These are phyloP conservation scores for Fusarium subglutinans DNA, from an alignment of 2,329 filamentous ascomycete species.

Conservation along the genomic window DNA sequence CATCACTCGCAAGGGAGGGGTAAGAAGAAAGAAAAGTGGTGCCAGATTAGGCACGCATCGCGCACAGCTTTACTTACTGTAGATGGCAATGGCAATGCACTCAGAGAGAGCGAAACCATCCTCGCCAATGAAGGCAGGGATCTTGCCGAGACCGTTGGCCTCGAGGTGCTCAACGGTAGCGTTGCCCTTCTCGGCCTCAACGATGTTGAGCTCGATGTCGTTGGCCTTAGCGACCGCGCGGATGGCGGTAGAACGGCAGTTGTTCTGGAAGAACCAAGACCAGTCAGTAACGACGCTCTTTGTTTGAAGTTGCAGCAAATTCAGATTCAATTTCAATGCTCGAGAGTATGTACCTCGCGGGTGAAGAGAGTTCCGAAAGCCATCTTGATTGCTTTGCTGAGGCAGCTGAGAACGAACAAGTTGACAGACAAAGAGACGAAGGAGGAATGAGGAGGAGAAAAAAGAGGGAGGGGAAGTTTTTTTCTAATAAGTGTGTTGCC, in stretches of 20 bases:
- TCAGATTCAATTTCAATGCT: slow-evolving; percentile 26
- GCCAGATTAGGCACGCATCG: slow-evolving; percentile 8
- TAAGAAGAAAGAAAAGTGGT: slow-evolving; percentile 43
- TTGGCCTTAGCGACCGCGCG: slow-evolving; percentile 97
- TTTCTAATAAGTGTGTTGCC: slow-evolving; percentile 47
- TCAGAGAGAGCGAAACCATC: slow-evolving; percentile 93
- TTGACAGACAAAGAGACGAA: slow-evolving; percentile 36
- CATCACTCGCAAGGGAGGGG: slow-evolving; percentile 63
- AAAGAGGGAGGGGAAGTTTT: slow-evolving; percentile 46
- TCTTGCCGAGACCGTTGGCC: slow-evolving; percentile 87
- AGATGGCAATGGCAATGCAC: slow-evolving; percentile 95
- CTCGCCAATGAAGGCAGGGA: slow-evolving; percentile 90
- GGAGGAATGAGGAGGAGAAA: slow-evolving; percentile 39
- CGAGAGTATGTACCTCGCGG: slow-evolving; percentile 68
- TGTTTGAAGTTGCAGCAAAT: slow-evolving; percentile 17
- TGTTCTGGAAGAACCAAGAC: slow-evolving; percentile 67
- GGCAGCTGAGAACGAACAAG: slow-evolving; percentile 44
- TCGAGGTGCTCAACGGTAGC: slow-evolving; percentile 81
- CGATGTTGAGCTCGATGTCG: slow-evolving; percentile 88
- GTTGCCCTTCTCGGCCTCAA: slow-evolving; percentile 73
- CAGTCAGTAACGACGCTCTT: slow-evolving; percentile 48
- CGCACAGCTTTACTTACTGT: slow-evolving; percentile 74
- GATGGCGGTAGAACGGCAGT: slow-evolving; percentile 89
- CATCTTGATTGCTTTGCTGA: slow-evolving; percentile 69
- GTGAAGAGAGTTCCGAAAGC: slow-evolving; percentile 98